phyloP scores from a whole-genome alignment of 1,284 basidiomycete species.

The Nidula niveotomentosa region DNA sequence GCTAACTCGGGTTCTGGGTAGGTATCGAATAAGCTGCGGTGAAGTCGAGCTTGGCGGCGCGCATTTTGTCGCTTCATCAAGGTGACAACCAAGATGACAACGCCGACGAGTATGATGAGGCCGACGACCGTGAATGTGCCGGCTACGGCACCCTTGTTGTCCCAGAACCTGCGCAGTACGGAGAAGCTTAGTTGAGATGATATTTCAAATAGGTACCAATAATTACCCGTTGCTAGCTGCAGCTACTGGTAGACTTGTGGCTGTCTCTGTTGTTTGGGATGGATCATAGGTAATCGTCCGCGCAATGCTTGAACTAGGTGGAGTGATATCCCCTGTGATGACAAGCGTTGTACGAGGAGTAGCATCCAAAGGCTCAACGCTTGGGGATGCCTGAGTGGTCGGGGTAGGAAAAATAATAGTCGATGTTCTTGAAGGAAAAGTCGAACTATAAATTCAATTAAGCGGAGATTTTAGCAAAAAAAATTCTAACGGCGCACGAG shows the following conservation, averaged over 20 bases:
- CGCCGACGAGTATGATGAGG: constrained; percentile 22
- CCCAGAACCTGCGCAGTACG: constrained; percentile 37
- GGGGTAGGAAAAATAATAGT: too few relatives aligned
- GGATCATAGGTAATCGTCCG: background rate
- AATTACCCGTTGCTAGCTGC: constrained; percentile 9
- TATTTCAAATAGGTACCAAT: constrained; percentile 1
- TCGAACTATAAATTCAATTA: background rate
- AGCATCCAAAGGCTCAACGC: background rate
- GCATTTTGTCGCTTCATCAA: constrained; percentile 22
- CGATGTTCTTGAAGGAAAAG: too few relatives aligned
- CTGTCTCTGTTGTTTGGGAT: background rate
- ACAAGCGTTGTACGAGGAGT: constrained; percentile 11
- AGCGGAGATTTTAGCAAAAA: background rate
- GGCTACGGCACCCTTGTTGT: constrained; percentile 45
- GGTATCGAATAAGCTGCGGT: constrained; percentile 23
- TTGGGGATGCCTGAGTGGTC: too few relatives aligned
- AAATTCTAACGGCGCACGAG: background rate
- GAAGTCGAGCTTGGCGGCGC: constrained; percentile 12
- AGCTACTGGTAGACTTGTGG: background rate
- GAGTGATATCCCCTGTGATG: constrained; percentile 5
- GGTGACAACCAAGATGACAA: constrained; percentile 19
- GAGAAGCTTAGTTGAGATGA: constrained; percentile 5
- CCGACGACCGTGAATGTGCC: constrained; percentile 43
- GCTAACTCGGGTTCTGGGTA: constrained; percentile 17
- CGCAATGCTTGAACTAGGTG: constrained; percentile 1